These are phyloP conservation scores for Rhazya stricta DNA, from an alignment of 257 asterid species.

Conservation along the genomic window DNA sequence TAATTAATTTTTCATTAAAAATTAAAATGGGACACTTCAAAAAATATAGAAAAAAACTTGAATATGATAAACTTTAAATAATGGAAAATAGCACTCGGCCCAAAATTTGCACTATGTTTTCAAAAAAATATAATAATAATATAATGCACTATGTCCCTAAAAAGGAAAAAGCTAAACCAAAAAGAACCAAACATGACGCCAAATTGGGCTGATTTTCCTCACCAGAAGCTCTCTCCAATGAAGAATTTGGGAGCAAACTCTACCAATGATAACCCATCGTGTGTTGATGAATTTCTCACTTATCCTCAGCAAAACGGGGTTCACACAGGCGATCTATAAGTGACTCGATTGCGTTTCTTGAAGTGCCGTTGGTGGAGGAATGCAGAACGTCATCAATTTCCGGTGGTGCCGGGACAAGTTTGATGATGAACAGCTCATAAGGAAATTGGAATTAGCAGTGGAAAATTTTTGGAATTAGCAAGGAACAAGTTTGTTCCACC, in stretches of 20 bases:
- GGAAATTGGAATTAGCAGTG: neutral
- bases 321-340: constrained; percentile 77
- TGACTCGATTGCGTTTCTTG: constrained; percentile 75
- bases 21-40: no score
- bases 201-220: constrained; percentile 58
- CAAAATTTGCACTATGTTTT: no score
- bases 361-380: constrained; percentile 61
- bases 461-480: neutral
- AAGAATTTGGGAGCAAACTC: constrained; percentile 24
- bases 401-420: constrained; percentile 23
- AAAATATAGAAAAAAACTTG: no score
- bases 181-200: constrained; percentile 57
- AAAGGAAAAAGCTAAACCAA: no score
- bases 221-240: constrained; percentile 30
- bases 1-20: no score
- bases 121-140: no score
- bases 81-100: no score
- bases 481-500: no score
- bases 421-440: constrained; percentile 76
- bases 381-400: constrained; percentile 44
- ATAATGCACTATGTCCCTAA: no score
- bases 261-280: constrained; percentile 28
- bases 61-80: no score
- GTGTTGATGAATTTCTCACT: constrained; percentile 83
- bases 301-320: constrained; percentile 61